Conservation (phyloP, 345 rosid species). For the Psidium guajava region DNA sequence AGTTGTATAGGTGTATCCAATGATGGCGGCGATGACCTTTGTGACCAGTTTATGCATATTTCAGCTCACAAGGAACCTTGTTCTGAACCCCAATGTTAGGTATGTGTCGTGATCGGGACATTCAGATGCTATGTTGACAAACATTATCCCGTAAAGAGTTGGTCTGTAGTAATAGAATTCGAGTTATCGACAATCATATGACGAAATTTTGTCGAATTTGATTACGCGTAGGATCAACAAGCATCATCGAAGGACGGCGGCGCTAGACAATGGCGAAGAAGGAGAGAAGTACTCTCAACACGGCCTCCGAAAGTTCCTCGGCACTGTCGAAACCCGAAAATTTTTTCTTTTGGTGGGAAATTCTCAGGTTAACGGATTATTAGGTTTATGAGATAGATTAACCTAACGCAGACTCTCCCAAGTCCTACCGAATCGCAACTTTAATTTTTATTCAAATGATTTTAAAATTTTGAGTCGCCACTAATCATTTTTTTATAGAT, state of each 20-base stretch:
- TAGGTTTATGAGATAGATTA: no score
- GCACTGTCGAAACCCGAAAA: no score
- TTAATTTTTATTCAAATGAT: no score
- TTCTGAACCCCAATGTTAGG: slow-evolving; percentile 68
- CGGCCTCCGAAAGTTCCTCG: slow-evolving; percentile 49
- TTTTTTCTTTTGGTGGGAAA: no score
- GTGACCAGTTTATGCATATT: slow-evolving; percentile 50
- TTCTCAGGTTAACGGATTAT: no score
- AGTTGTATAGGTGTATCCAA: slow-evolving; percentile 43
- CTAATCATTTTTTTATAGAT: no score
- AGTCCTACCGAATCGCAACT: no score
- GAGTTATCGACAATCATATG: neutral
- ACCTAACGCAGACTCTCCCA: no score
- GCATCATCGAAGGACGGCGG: slow-evolving; percentile 24
- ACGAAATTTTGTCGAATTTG: neutral
- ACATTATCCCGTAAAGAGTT: neutral
- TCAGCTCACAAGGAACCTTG: slow-evolving; percentile 51
- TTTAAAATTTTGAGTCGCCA: no score
- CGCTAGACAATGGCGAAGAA: slow-evolving; percentile 54
- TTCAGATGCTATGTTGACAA: neutral
- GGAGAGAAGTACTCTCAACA: slow-evolving; percentile 68
- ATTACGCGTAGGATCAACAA: slow-evolving; percentile 35
- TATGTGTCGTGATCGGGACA: neutral
- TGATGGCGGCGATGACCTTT: slow-evolving; percentile 64
- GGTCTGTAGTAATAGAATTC: neutral